These are phyloP conservation scores for Moricandia arvensis DNA, from an alignment of 345 rosid genomes.

Conservation along the genomic window DNA sequence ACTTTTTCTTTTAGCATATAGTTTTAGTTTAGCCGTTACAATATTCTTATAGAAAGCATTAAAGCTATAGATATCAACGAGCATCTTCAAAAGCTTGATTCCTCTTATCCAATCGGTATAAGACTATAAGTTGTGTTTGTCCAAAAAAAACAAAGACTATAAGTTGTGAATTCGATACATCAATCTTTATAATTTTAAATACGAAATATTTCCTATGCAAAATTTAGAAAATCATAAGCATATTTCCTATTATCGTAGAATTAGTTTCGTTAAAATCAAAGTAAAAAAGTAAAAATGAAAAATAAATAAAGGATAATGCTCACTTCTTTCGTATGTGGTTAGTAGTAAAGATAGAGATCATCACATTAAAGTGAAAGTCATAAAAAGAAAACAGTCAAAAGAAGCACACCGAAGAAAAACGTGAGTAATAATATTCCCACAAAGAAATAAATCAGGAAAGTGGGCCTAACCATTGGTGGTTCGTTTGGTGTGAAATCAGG, in stretches of 20 bases:
- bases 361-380: conserved; percentile 8
- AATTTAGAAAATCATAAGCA: background rate
- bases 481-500: conserved; percentile 29
- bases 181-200: background rate
- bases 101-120: background rate
- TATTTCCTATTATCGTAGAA: background rate
- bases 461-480: conserved; percentile 14
- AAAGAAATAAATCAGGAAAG: conserved; percentile 20
- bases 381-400: conserved; percentile 23
- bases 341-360: conserved; percentile 16
- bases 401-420: conserved; percentile 22
- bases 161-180: background rate
- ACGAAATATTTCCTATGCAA: background rate
- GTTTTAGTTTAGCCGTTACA: conserved; percentile 26
- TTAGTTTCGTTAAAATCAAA: background rate
- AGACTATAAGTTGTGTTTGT: too few species aligned
- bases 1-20: background rate
- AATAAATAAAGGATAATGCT: background rate
- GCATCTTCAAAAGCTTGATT: conserved; percentile 17
- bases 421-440: background rate
- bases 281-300: background rate
- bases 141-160: background rate
- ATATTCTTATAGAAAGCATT: background rate
- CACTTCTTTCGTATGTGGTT: background rate
- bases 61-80: background rate